These are phyloP conservation scores for Ophiocordyceps polyrhachis-furcata DNA, from an alignment of 2,329 filamentous ascomycete genomes.

Conservation along the genomic window DNA sequence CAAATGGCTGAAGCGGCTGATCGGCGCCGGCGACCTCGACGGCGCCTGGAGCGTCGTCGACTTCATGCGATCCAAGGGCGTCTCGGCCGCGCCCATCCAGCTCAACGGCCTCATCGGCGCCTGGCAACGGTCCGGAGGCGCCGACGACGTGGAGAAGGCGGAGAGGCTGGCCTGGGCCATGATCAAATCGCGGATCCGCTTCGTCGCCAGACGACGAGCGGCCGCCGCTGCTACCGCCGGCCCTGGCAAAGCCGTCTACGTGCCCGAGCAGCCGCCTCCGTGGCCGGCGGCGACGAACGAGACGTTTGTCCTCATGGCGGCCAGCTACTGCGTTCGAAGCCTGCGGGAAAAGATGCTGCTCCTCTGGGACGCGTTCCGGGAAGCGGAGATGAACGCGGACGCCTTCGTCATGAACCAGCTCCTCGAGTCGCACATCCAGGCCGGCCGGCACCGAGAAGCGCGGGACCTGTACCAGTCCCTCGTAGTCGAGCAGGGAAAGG, in stretches of 20 bases:
- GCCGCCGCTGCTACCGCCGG: too few relatives aligned
- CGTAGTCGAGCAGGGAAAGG: constrained; percentile 21
- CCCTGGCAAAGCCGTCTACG: neutral
- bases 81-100: constrained; percentile 53
- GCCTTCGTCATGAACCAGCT: constrained; percentile 67
- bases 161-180: constrained; percentile 58
- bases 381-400: constrained; percentile 47
- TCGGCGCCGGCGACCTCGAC: constrained; percentile 51
- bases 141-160: constrained; percentile 36
- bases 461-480: constrained; percentile 36
- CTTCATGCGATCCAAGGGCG: constrained; percentile 52
- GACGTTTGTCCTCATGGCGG: constrained; percentile 58
- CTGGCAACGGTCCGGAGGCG: constrained; percentile 47
- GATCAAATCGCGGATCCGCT: constrained; percentile 48
- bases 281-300: constrained; percentile 49
- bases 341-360: constrained; percentile 37
- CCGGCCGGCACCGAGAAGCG: constrained; percentile 34
- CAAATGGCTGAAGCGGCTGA: constrained; percentile 74
- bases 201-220: constrained; percentile 22
- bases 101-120: constrained; percentile 69
- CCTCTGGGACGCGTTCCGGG: constrained; percentile 42
- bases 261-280: constrained; percentile 1
- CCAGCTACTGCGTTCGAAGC: constrained; percentile 48
- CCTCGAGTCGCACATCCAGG: constrained; percentile 45
- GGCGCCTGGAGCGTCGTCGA: constrained; percentile 55